These are phyloP conservation scores for Arachnomyces sp. DNA, from an alignment of 2,329 filamentous ascomycete genomes.

Conservation along the genomic window DNA sequence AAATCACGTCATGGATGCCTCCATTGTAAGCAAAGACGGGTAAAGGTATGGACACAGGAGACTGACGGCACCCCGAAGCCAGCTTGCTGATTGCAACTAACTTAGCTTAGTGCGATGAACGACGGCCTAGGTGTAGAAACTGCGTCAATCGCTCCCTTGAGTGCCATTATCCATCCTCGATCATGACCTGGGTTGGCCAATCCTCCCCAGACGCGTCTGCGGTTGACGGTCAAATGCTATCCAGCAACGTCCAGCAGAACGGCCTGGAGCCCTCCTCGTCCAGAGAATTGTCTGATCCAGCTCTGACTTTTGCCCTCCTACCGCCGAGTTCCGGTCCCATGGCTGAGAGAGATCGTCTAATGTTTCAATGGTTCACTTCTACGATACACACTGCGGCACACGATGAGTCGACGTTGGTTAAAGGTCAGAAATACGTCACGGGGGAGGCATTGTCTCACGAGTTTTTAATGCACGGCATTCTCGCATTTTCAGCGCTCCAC, in stretches of 20 bases:
- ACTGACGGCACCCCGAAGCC: neutral
- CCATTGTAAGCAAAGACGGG: conserved; percentile 14
- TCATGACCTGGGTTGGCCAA: neutral
- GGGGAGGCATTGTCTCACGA: conserved; percentile 22
- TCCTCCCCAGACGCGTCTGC: neutral
- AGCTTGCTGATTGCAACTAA: neutral
- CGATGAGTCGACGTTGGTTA: conserved; percentile 14
- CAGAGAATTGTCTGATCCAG: neutral
- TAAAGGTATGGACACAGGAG: conserved; percentile 14
- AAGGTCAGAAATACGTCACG: conserved; percentile 26
- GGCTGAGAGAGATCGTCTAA: conserved; percentile 22
- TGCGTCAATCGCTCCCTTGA: neutral
- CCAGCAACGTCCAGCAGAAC: neutral
- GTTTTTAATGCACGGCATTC: conserved; percentile 26
- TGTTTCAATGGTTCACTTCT: conserved; percentile 28
- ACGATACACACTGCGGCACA: conserved; percentile 26
- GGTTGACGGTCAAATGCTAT: too few species aligned
- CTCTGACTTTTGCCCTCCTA: neutral
- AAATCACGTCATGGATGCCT: conserved; percentile 14
- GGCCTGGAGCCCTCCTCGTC: neutral
- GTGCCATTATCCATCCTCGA: neutral
- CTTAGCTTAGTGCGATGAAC: neutral
- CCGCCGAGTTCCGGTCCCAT: conserved; percentile 13
- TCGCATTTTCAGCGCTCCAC: conserved; percentile 28
- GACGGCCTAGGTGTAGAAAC: conserved; percentile 5